phyloP scores from a whole-genome alignment of 1,139 yeast genomes.

The Geotrichum restrictum region DNA sequence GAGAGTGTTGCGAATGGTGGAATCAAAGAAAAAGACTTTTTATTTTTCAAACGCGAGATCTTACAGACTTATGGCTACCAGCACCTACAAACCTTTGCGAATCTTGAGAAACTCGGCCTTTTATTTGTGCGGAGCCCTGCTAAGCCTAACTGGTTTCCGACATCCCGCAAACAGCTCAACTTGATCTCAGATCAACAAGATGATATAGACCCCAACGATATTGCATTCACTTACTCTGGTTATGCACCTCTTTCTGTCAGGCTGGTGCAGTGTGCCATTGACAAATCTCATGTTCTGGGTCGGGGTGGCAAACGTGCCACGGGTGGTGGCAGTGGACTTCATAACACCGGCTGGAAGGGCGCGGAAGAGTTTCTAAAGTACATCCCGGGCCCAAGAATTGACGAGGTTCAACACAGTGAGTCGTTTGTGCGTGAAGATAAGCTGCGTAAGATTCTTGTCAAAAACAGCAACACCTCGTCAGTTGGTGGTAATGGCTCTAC shows the following conservation, averaged over 20 bases:
- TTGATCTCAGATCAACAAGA: conserved; percentile 36
- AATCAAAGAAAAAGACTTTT: conserved; percentile 56
- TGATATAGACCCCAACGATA: conserved; percentile 33
- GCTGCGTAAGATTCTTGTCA: conserved; percentile 36
- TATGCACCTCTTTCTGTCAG: conserved; percentile 47
- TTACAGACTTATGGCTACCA: conserved; percentile 59
- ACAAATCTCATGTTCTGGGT: conserved; percentile 30
- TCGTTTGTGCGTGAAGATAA: conserved; percentile 36
- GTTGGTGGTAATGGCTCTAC: conserved; percentile 26
- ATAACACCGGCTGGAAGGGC: conserved; percentile 37
- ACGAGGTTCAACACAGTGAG: conserved; percentile 35
- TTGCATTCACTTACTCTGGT: conserved; percentile 45
- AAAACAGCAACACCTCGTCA: conserved; percentile 33
- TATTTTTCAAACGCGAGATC: conserved; percentile 47
- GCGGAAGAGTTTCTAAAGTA: conserved; percentile 36
- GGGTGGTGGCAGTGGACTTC: conserved; percentile 18
- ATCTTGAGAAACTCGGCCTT: conserved; percentile 43
- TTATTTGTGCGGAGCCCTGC: conserved; percentile 35
- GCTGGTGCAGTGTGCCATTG: conserved; percentile 41
- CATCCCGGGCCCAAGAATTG: conserved; percentile 40
- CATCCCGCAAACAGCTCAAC: conserved; percentile 31
- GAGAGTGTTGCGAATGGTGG: conserved; percentile 64
- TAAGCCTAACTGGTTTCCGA: conserved; percentile 35
- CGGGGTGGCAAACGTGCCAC: conserved; percentile 22
- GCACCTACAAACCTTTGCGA: conserved; percentile 42